Base-by-base conservation (phyloP, 768 basidiomycete genomes). In the Leccinum broughii region DNA sequence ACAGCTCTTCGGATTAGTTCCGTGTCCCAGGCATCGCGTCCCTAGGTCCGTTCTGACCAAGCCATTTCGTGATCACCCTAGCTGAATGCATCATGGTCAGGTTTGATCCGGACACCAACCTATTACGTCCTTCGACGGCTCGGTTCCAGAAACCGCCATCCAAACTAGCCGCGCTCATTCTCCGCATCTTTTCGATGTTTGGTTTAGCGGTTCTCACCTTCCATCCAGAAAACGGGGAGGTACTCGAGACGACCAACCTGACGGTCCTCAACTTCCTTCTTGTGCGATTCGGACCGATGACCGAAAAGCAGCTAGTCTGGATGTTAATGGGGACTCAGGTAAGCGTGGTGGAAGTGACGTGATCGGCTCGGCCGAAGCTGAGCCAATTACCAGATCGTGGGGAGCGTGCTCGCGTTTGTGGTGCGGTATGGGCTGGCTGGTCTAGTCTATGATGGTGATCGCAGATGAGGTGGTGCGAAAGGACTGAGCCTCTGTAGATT, bases 11-110 rank as follows among this genome's bases (percentile, higher is more conserved):
- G 92, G 93, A 1, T 76, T 99, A 17, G 92, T 99, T 14, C 89
- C 91, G 0, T 98, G 95, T 71, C 97, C 97, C 6, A 80, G 97
- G 53, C 97, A 99, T 76, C 85, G 97, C 55, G 83, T 99, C 20
- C 97, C 97, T 56, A 85, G 85, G 92, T 95, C 69, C 65, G 85
- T 70, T 70, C 46, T 20, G 14, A 9, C 6, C 26, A 28, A 24
- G 5, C 9, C 22, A 26, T 58, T 11, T 3, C 3, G 39, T 3
- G 15, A 15, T 22, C 35, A 30, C 30, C 7, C 4, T 35, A 15
- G 51, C 48, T 24, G 13, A 57, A 28, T 11, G 30, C 6, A 10
- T 50, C 14, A 17, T 55, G 3, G 7, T 55, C 32, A 96, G 94
- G 64, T 89, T 93, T 68, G 88, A 95, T 70, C 70, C 78, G 9